Conservation (phyloP, 2,329 filamentous ascomycete species). For the Tolypocladium album region DNA sequence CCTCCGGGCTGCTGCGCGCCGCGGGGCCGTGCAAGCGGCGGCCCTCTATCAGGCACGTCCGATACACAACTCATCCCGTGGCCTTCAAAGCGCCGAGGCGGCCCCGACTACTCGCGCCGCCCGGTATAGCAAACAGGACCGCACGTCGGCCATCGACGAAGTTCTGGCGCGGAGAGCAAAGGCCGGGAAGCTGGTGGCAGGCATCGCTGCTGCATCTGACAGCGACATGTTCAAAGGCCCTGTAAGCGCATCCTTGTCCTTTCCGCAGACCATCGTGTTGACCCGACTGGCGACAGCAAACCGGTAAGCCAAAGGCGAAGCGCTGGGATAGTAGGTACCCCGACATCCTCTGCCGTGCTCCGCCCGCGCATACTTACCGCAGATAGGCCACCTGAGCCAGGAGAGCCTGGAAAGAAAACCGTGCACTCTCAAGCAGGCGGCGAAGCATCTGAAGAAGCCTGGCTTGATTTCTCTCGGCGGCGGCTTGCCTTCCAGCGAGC, state of each 20-base stretch:
- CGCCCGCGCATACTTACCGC: background rate
- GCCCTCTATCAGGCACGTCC: slow-evolving; percentile 2
- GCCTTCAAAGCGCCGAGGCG: slow-evolving; percentile 12
- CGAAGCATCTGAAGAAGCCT: slow-evolving; percentile 66
- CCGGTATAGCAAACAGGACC: slow-evolving; percentile 10
- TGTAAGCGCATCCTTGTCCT: slow-evolving; percentile 28
- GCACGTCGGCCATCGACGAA: slow-evolving; percentile 16
- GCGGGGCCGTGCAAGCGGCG: background rate
- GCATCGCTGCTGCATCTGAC: slow-evolving; percentile 65
- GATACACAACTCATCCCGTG: slow-evolving; percentile 9
- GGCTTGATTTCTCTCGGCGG: slow-evolving; percentile 88
- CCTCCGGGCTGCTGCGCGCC: background rate
- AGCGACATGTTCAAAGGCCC: slow-evolving; percentile 77
- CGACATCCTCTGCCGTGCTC: background rate
- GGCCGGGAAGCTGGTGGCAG: slow-evolving; percentile 61
- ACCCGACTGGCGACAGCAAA: slow-evolving; percentile 13
- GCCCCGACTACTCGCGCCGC: slow-evolving; percentile 13
- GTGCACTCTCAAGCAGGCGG: slow-evolving; percentile 74
- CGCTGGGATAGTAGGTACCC: slow-evolving; percentile 68
- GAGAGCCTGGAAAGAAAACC: slow-evolving; percentile 52
- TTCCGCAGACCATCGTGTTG: background rate
- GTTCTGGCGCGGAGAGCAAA: slow-evolving; percentile 43
- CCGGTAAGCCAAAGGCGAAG: slow-evolving; percentile 63
- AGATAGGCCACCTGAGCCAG: slow-evolving; percentile 43
- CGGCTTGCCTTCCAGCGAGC: slow-evolving; percentile 75